Evolutionary conservation across 192 early-diverging fungal genomes (phyloP).

Genomic region (Backusella mclennaniae): DNA sequence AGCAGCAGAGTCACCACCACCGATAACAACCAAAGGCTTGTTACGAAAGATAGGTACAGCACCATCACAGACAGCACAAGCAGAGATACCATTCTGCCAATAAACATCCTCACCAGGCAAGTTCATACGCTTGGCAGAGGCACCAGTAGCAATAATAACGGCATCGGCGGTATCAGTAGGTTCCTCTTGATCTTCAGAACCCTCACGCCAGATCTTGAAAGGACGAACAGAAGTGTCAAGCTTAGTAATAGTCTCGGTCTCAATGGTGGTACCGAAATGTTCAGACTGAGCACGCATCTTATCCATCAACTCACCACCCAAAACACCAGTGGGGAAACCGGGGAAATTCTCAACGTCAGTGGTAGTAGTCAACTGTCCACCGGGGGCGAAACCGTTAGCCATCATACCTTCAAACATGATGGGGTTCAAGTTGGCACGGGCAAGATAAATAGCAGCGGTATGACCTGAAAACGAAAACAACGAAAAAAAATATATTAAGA

Average conservation of each 20-base stretch:
- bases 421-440: slow-evolving; percentile 91
- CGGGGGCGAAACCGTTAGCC: slow-evolving; percentile 75
- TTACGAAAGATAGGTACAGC: slow-evolving; percentile 97
- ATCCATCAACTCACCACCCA: slow-evolving; percentile 86
- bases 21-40: slow-evolving; percentile 93
- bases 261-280: slow-evolving; percentile 83
- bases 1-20: slow-evolving; percentile 93
- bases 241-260: slow-evolving; percentile 87
- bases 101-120: slow-evolving; percentile 89
- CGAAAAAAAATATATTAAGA: neutral
- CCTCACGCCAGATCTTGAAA: slow-evolving; percentile 88
- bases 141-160: slow-evolving; percentile 95
- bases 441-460: slow-evolving; percentile 95
- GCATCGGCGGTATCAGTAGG: slow-evolving; percentile 79
- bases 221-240: slow-evolving; percentile 81
- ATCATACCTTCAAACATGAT: slow-evolving; percentile 96
- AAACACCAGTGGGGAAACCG: slow-evolving; percentile 91
- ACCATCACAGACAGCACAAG: slow-evolving; percentile 99
- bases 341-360: slow-evolving; percentile 97
- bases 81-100: slow-evolving; percentile 99
- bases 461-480: slow-evolving; percentile 51
- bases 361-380: slow-evolving; percentile 85
- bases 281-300: slow-evolving; percentile 83
- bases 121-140: slow-evolving; percentile 91
- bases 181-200: slow-evolving; percentile 64